phyloP scores from a whole-genome alignment of 441 rosid species.

The Gossypium armourianum region DNA sequence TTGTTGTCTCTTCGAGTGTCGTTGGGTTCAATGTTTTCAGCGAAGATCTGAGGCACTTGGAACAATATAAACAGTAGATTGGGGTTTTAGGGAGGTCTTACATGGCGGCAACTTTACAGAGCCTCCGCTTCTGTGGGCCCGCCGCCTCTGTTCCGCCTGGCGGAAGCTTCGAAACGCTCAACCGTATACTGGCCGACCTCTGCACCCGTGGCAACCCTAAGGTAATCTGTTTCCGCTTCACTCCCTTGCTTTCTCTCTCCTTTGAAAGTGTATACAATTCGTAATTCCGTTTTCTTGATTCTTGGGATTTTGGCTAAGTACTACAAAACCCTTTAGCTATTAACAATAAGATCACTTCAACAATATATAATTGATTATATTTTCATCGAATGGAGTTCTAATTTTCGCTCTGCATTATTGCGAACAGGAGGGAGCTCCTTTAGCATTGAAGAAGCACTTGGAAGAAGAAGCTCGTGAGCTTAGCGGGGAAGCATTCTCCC shows the following conservation, averaged over 20 bases:
- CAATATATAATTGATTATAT: not conserved
- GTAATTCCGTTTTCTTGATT: not conserved
- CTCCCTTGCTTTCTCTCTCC: slow-evolving; percentile 8
- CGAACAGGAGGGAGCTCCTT: slow-evolving; percentile 61
- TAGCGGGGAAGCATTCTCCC: slow-evolving; percentile 71
- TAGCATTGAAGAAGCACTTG: slow-evolving; percentile 69
- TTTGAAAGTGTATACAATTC: not conserved
- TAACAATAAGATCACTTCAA: not conserved
- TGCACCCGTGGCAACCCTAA: slow-evolving; percentile 70
- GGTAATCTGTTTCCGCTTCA: slow-evolving; percentile 28
- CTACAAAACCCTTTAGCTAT: not conserved
- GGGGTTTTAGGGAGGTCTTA: not conserved
- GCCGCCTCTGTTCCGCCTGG: slow-evolving; percentile 44
- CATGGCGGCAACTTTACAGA: slow-evolving; percentile 59
- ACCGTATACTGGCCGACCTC: slow-evolving; percentile 75
- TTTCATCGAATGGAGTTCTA: not conserved
- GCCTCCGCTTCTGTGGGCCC: slow-evolving; percentile 55
- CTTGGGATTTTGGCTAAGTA: not conserved
- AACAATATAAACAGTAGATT: not conserved
- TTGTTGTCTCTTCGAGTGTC: not conserved
- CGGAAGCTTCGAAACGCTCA: slow-evolving; percentile 61
- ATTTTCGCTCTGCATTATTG: not conserved
- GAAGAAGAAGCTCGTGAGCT: slow-evolving; percentile 89
- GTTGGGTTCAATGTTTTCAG: not conserved
- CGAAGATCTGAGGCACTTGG: not conserved